Conservation (phyloP, 2,329 filamentous ascomycete species). For the Penicillium sp. region DNA sequence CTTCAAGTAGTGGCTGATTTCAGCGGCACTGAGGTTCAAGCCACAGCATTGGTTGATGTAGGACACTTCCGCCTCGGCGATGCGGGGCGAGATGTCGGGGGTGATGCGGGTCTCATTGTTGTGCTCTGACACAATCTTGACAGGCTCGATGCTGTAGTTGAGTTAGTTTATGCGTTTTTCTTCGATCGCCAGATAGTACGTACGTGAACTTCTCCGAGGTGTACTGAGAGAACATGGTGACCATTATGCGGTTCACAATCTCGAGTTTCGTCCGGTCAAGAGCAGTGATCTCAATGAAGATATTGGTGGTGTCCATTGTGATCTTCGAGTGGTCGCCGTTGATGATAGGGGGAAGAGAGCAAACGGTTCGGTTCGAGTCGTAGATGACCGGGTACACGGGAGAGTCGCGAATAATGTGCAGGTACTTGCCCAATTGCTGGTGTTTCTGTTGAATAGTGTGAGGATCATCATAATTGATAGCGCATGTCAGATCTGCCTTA, state of each 20-base stretch:
- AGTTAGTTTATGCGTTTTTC: constrained; percentile 5
- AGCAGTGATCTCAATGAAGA: constrained; percentile 96
- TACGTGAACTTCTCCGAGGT: constrained; percentile 78
- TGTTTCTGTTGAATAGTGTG: constrained; percentile 59
- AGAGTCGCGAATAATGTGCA: constrained; percentile 91
- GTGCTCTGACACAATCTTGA: constrained; percentile 88
- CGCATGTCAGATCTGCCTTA: constrained; percentile 25
- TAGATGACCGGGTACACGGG: constrained; percentile 95
- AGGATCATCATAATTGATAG: constrained; percentile 2
- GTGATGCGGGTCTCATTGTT: constrained; percentile 77
- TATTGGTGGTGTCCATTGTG: constrained; percentile 79
- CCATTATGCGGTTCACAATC: constrained; percentile 90
- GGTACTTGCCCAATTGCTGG: constrained; percentile 81
- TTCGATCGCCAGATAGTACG: constrained; percentile 11
- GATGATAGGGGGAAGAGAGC: constrained; percentile 95
- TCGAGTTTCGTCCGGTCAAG: constrained; percentile 95
- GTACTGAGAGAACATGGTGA: constrained; percentile 95
- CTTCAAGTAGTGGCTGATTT: constrained; percentile 72
- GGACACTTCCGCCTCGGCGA: constrained; percentile 76
- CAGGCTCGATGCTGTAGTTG: constrained; percentile 65
- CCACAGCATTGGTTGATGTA: constrained; percentile 95
- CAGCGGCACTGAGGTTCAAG: constrained; percentile 65
- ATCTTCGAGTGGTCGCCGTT: constrained; percentile 98
- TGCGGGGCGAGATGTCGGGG: constrained; percentile 72
- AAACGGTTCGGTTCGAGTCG: constrained; percentile 79